Base-by-base conservation (phyloP, 2,329 filamentous ascomycete genomes). In the Fusarium liriodendri region DNA sequence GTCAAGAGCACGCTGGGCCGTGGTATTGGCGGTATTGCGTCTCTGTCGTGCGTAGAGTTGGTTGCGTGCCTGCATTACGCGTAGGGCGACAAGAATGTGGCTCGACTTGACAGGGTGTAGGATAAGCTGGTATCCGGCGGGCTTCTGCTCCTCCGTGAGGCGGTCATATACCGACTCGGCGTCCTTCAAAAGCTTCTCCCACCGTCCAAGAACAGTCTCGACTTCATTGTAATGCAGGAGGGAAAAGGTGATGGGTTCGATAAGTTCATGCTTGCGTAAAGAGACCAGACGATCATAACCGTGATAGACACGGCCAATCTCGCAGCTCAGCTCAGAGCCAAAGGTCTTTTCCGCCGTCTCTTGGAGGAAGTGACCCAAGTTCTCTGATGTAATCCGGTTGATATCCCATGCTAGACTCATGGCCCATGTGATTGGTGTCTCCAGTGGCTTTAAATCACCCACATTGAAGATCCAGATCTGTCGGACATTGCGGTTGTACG, bases 391-490 rank as follows among this genome's bases (percentile, higher is more conserved):
- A 29, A 87, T 82, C 1, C 79, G 80, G 8, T 85, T 79, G 20
- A 89, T 85, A 63, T 91, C 84, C 81, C 90, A 91, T 0, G 89
- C 89, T 38, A 91, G 81, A 18, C 87, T 85, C 74, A 91, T 84
- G 71, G 87, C 88, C 75, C 89, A 89, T 29, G 84, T 86, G 65
- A 89, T 87, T 0, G 88, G 87, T 0, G 89, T 80, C 76, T 90
- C 89, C 22, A 88, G 82, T 0, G 89, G 88, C 74, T 91, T 92
- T 52, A 91, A 82, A 70, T 92, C 89, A 13, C 89, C 89, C 2
- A 91, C 88, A 47, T 92, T 92, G 69, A 91, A 88, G 22, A 91
- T 84, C 90, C 90, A 91, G 29, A 91, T 89, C 18, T 87, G 83
- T 33, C 85, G 82, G 2, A 89, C 89, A 2, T 79, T 77, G 22